Evolutionary conservation across 2,329 filamentous ascomycete genomes (phyloP), one percentile per base, ranked within the genome.

Genomic region (Lanzia echinophila): DNA sequence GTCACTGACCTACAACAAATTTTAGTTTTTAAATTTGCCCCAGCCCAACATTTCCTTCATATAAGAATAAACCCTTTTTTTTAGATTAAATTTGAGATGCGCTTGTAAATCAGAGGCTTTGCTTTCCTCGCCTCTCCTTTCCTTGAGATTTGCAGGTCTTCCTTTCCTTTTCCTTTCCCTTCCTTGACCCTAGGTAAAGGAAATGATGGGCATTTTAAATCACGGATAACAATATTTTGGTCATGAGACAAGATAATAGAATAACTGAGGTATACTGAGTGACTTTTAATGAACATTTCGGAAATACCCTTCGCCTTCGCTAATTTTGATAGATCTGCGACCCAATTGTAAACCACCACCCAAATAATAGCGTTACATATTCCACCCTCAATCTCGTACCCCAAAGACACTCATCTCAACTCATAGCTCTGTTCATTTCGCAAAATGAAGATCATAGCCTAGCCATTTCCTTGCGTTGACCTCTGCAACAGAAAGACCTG

Each of bases 361-460:
- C 43, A 82, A 75, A 20, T 81, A 50, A 47, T 67, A 44, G 19
- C 20, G 22, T 44, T 44, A 44, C 41, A 31, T 28, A 22, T 28
- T 28, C 15, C 38, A 11, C 13, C 20, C 41, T n/a, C 32, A 6
- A 7, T 13, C 32, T 8, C 24, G 24, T 8, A 28, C 4, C 24
- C 24, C 24, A 28, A n/a, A 24, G 6, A 15, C 41, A 11, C 22
- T 13, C 11, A 28, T 19, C 19, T 24, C 41, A 31, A 44, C 11
- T 44, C 22, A 22, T 44, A 24, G 15, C 3, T 28, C n/a, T 3
- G 8, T 58, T 53, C 68, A 99, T 82, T 99, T 99, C 56, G 94
- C 94, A 76, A 99, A 99, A 75, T 99, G 94, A 69, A 99, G 79
- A 70, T 99, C 94, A 70, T 97, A 99, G 60, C 88, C 88, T 61